phyloP scores from a whole-genome alignment of 106 monocot genomes.

The Allium fistulosum region DNA sequence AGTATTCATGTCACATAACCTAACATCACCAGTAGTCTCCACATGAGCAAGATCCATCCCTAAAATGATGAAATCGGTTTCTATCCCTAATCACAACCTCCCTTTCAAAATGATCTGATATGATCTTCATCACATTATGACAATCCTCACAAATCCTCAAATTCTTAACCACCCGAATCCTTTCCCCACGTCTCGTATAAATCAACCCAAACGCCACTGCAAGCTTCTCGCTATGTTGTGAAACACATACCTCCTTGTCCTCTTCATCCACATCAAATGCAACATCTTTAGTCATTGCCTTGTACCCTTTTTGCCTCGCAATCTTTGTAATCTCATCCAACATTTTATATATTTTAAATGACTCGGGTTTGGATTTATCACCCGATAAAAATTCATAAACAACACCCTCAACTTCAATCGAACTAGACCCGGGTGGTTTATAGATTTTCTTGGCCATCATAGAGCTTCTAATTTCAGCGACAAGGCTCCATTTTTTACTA shows the following conservation, averaged over 20 bases:
- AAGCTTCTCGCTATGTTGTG: constrained; percentile 65
- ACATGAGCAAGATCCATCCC: constrained; percentile 53
- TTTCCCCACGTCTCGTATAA: constrained; percentile 23
- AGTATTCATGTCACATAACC: neutral
- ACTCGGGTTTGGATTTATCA: constrained; percentile 32
- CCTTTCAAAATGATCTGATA: constrained; percentile 36
- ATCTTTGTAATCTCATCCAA: constrained; percentile 44
- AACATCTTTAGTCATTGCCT: constrained; percentile 24
- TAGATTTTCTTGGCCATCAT: constrained; percentile 39
- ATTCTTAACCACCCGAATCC: constrained; percentile 51
- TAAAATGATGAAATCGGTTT: constrained; percentile 62
- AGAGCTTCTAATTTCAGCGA: constrained; percentile 22
- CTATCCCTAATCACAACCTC: constrained; percentile 46
- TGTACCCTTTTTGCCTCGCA: constrained; percentile 15
- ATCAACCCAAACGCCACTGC: constrained; percentile 63
- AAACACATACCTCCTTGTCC: constrained; percentile 47
- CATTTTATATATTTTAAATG: constrained; percentile 37
- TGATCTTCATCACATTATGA: constrained; percentile 59
- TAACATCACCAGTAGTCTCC: constrained; percentile 48
- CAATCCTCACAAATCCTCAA: constrained; percentile 69
- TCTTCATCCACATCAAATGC: constrained; percentile 37
- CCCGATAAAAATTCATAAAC: constrained; percentile 61
- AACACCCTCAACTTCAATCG: constrained; percentile 30
- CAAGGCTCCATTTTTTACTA: constrained; percentile 31
- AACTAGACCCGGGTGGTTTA: constrained; percentile 63